phyloP scores from a whole-genome alignment of 2,329 filamentous ascomycete genomes.

The Trichophyton simii region DNA sequence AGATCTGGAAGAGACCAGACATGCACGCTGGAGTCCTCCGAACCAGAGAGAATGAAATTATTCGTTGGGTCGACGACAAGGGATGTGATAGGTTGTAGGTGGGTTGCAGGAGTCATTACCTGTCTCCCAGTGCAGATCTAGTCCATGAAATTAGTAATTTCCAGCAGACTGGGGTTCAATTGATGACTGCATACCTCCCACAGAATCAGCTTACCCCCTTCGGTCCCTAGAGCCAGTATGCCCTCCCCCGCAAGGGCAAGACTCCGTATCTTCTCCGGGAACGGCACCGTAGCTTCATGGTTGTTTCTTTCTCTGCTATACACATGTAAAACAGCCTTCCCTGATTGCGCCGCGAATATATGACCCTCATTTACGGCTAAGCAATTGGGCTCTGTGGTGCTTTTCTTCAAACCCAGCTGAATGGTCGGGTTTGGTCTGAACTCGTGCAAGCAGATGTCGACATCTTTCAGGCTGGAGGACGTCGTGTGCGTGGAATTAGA shows the following conservation, averaged over 20 bases:
- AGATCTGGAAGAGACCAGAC: constrained; percentile 76
- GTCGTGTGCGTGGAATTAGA: constrained; percentile 22
- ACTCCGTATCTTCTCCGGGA: constrained; percentile 74
- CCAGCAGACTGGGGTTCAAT: constrained; percentile 10
- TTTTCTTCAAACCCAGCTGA: constrained; percentile 79
- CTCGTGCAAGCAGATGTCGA: constrained; percentile 75
- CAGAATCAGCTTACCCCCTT: constrained; percentile 70
- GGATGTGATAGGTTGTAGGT: constrained; percentile 50
- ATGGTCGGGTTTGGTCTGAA: constrained; percentile 65
- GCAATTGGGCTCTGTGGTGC: constrained; percentile 63
- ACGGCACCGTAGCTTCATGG: constrained; percentile 78
- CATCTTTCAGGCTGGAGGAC: constrained; percentile 53
- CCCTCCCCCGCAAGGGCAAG: constrained; percentile 51
- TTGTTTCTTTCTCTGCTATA: constrained; percentile 74
- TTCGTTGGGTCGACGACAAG: constrained; percentile 57
- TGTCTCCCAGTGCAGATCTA: constrained; percentile 35
- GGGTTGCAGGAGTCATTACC: constrained; percentile 32
- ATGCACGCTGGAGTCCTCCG: constrained; percentile 69
- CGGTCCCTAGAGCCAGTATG: constrained; percentile 67
- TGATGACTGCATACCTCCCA: constrained; percentile 64
- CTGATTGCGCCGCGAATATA: constrained; percentile 79
- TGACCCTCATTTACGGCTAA: constrained; percentile 71
- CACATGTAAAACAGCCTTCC: constrained; percentile 85
- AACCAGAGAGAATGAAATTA: constrained; percentile 36
- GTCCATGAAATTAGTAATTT: constrained; percentile 3